phyloP scores from a whole-genome alignment of 78 protist species.

The Cavenderia fasciculata region DNA sequence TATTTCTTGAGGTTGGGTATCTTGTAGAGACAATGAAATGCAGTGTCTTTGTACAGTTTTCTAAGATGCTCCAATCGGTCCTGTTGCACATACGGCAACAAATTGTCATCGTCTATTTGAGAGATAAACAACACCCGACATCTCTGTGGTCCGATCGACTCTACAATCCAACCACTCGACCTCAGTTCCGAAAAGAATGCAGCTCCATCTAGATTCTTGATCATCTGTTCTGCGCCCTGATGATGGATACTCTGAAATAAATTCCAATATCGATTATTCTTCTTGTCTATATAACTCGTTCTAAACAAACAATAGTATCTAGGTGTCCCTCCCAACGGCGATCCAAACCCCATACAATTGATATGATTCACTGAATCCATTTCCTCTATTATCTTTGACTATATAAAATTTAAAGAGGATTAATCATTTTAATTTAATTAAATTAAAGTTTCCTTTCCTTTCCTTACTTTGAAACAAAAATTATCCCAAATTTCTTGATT shows the following conservation, averaged over 20 bases:
- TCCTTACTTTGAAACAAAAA: conserved; percentile 37
- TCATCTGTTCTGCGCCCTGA: not conserved
- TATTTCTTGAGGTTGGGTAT: conserved; percentile 4
- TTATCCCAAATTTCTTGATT: conserved; percentile 43
- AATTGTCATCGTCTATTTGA: not conserved
- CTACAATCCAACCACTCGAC: conserved; percentile 27
- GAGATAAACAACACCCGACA: conserved; percentile 18
- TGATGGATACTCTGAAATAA: conserved; percentile 24
- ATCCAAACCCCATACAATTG: conserved; percentile 17
- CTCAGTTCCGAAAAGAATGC: not conserved
- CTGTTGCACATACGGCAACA: not conserved
- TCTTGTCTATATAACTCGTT: conserved; percentile 7
- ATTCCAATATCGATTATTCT: not conserved
- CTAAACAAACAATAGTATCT: conserved; percentile 42
- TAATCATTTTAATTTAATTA: not conserved
- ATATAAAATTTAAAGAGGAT: not conserved
- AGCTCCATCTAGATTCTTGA: not conserved
- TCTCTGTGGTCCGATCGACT: not conserved
- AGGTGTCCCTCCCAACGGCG: conserved; percentile 37
- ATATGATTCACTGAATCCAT: conserved; percentile 21
- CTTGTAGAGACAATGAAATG: conserved; percentile 18
- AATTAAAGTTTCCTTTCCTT: not conserved
- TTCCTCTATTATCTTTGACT: conserved; percentile 26
- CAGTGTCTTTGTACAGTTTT: conserved; percentile 26
- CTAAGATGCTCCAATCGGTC: not conserved